Base-by-base conservation (phyloP, 176 grass and related monocot species). In the Eragrostis nindensis region DNA sequence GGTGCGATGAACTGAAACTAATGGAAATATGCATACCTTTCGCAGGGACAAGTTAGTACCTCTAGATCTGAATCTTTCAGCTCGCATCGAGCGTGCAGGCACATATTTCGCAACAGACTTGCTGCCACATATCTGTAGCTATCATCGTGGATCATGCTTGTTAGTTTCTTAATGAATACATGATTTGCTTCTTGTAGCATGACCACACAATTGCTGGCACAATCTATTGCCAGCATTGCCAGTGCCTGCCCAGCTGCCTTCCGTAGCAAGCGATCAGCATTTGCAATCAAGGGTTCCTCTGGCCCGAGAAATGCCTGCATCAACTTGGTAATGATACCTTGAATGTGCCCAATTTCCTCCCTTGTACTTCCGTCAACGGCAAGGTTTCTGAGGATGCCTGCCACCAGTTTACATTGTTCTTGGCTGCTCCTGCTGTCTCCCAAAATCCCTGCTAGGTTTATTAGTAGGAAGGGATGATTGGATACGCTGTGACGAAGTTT, bases 31-130 rank as follows among this genome's bases (percentile, higher is more conserved):
- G 12, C 73, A 11, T 9, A 70, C 78, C 66, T 78, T 16, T 78
- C 7, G 0, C 43, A 50, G 21, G 67, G 10, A 18, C 42, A 10
- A 1, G 70, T 49, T 5, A 80, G 11, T 42, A 74, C 69, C n/a
- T 6, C 59, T 27, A 86, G 22, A 29, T 86, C 50, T 0, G 40
- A 29, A 0, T n/a, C 29, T 17, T 65, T 59, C 18, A 86, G 29
- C n/a, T 68, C 11, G 8, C 19, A 0, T 17, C 22, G 70, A 68
- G 50, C 70, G 7, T 86, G 49, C 49, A 41, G 0, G 53, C 77
- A 81, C 8, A 86, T 6, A 68, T 39, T 75, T 1, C 12, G 49
- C 61, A 86, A 68, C 15, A 86, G 24, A 46, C 49, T 86, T 16
- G 77, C 71, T 1, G 84, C 77, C 1, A 80, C 11, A 9, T 19